Conservation (phyloP, 2,329 filamentous ascomycete species). For the Pseudogymnoascus sp. region DNA sequence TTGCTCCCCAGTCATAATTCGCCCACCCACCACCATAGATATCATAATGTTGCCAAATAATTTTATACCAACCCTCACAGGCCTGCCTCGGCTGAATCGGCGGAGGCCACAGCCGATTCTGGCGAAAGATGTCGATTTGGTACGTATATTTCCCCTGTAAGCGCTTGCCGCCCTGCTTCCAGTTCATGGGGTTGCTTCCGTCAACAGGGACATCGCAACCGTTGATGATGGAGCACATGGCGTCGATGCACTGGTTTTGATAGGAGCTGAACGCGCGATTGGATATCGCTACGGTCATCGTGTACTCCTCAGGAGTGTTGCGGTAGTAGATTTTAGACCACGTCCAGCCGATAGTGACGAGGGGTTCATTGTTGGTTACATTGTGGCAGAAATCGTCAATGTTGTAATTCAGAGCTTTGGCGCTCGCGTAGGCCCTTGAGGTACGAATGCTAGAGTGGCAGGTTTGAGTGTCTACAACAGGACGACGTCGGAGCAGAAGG, state of each 20-base stretch:
- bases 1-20: slow-evolving; percentile 22
- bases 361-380: slow-evolving; percentile 1
- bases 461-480: slow-evolving; percentile 6
- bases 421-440: slow-evolving; percentile 7
- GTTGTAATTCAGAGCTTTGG: slow-evolving; percentile 9
- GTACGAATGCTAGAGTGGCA: slow-evolving; percentile 10
- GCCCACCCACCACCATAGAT: slow-evolving; percentile 23
- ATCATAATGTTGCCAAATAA: slow-evolving; percentile 17
- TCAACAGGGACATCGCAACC: too few relatives aligned
- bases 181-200: slow-evolving; percentile 29
- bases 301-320: background rate
- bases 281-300: too few relatives aligned
- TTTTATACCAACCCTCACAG: too few relatives aligned
- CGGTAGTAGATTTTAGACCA: background rate
- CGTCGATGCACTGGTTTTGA: too few relatives aligned
- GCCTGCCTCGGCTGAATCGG: slow-evolving; percentile 16
- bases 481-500: background rate
- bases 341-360: background rate
- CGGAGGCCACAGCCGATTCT: slow-evolving; percentile 23
- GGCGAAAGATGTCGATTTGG: slow-evolving; percentile 17
- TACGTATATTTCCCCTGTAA: slow-evolving; percentile 23
- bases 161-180: slow-evolving; percentile 25
- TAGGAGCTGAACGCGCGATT: too few relatives aligned
- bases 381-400: slow-evolving; percentile 8
- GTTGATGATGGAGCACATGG: too few relatives aligned